phyloP scores from a whole-genome alignment of 768 basidiomycete genomes.

The Cantharellus cinnabarinus region DNA sequence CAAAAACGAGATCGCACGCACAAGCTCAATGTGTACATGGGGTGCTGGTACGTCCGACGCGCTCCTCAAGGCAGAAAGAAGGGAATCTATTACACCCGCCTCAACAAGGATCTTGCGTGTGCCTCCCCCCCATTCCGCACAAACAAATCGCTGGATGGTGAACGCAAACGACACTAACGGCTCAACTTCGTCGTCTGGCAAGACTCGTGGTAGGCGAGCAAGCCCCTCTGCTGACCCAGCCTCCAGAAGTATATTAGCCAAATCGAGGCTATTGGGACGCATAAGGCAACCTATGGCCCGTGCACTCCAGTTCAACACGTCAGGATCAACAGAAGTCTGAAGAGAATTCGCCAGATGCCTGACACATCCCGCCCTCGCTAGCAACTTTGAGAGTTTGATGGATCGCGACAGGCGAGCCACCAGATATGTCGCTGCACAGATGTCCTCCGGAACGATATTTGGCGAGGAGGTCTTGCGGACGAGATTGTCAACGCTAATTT shows the following conservation, averaged over 20 bases:
- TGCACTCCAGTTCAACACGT: conserved; percentile 6
- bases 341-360: conserved; percentile 2
- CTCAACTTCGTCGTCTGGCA: conserved; percentile 2
- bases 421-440: conserved; percentile 3
- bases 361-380: conserved; percentile 4
- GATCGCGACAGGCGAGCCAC: conserved; percentile 5
- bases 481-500: conserved; percentile 4
- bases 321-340: background rate
- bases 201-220: conserved; percentile 4
- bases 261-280: conserved; percentile 6
- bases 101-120: conserved; percentile 5
- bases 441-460: background rate
- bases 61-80: conserved; percentile 4
- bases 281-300: conserved; percentile 6
- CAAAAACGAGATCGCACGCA: background rate
- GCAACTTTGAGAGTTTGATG: conserved; percentile 5
- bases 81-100: conserved; percentile 6
- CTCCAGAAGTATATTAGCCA: conserved; percentile 6
- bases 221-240: conserved; percentile 5
- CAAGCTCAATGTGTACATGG: conserved; percentile 5
- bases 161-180: conserved; percentile 6
- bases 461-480: background rate
- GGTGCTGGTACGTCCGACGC: conserved; percentile 3
- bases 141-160: conserved; percentile 5
- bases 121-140: conserved; percentile 2